These are phyloP conservation scores for Scheffersomyces segobiensis DNA, from an alignment of 1,139 yeast genomes.

Conservation along the genomic window DNA sequence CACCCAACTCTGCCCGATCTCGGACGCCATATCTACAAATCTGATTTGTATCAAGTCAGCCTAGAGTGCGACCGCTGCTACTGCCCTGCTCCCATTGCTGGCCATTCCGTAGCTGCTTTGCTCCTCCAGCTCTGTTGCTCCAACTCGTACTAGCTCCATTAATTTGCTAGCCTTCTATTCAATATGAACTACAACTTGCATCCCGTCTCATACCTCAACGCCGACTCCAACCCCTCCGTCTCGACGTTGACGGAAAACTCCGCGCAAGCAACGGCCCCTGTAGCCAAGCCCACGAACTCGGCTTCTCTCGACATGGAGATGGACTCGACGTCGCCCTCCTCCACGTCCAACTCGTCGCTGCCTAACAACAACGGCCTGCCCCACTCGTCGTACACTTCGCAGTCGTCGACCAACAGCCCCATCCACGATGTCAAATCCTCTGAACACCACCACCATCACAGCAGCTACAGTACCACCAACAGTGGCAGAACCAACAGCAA, in stretches of 20 bases:
- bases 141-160: too few species aligned
- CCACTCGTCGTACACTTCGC: constrained; percentile 37
- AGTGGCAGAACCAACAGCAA: constrained; percentile 6
- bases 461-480: constrained; percentile 9
- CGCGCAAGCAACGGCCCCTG: neutral
- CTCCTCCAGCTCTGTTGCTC: too few species aligned
- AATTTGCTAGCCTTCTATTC: too few species aligned
- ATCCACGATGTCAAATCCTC: constrained; percentile 17
- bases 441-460: constrained; percentile 1
- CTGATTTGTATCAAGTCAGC: too few species aligned
- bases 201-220: constrained; percentile 47
- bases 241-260: constrained; percentile 3
- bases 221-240: constrained; percentile 20
- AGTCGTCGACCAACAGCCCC: constrained; percentile 40
- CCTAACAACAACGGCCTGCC: constrained; percentile 31
- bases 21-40: too few species aligned
- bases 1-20: too few species aligned
- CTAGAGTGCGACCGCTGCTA: too few species aligned
- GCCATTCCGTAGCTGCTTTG: too few species aligned
- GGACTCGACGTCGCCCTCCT: constrained; percentile 29
- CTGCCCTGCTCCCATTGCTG: too few species aligned
- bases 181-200: constrained; percentile 46
- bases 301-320: constrained; percentile 30
- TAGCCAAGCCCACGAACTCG: neutral
- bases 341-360: constrained; percentile 27